Evolutionary conservation across 2,329 filamentous ascomycete genomes (phyloP).

Genomic region (Pseudogymnoascus sp.): DNA sequence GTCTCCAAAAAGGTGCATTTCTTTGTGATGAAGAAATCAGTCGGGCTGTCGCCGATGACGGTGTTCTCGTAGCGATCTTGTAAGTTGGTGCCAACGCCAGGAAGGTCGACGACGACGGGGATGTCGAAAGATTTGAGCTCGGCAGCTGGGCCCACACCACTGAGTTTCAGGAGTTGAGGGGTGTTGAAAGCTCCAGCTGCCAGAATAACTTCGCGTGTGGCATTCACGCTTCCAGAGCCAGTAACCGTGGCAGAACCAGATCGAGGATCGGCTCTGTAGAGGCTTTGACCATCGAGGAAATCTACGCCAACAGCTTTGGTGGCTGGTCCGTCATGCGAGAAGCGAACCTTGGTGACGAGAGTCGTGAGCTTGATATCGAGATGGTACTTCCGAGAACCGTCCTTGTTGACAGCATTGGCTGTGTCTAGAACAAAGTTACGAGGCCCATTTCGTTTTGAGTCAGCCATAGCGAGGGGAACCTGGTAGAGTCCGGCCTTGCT

Average conservation of each 20-base stretch:
- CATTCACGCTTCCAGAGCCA: conserved; percentile 27
- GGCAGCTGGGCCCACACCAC: conserved; percentile 34
- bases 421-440: conserved; percentile 22
- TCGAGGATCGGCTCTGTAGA: conserved; percentile 36
- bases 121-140: conserved; percentile 38
- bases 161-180: conserved; percentile 39
- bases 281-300: conserved; percentile 32
- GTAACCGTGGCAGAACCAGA: conserved; percentile 20
- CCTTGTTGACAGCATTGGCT: conserved; percentile 15
- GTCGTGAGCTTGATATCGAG: conserved; percentile 18
- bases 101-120: conserved; percentile 44
- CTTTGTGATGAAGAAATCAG: conserved; percentile 30
- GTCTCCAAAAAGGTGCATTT: conserved; percentile 30
- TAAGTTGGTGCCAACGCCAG: conserved; percentile 54
- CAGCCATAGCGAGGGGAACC: conserved; percentile 17
- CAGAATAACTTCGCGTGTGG: conserved; percentile 38
- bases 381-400: conserved; percentile 17
- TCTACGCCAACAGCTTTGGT: conserved; percentile 35
- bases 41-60: conserved; percentile 34
- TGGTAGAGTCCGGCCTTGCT: conserved; percentile 17
- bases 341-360: conserved; percentile 34
- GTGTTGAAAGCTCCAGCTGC: conserved; percentile 39
- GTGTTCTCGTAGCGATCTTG: conserved; percentile 47
- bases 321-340: conserved; percentile 25
- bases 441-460: conserved; percentile 17